phyloP scores from a whole-genome alignment of 352 stramenopile genomes.

The Thraustotheca clavata region DNA sequence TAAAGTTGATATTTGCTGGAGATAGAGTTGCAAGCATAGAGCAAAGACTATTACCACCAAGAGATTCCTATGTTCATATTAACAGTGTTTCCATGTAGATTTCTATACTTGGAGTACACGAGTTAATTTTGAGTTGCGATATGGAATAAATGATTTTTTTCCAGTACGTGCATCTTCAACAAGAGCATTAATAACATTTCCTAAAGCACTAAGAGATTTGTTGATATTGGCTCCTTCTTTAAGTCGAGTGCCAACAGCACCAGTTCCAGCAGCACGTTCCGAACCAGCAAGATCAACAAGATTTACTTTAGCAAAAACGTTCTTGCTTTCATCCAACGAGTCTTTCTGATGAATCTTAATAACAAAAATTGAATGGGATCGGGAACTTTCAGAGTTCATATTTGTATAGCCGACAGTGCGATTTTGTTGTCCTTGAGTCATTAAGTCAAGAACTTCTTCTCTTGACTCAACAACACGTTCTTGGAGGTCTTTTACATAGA shows the following conservation, averaged over 20 bases:
- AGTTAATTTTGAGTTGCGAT: conserved; percentile 92
- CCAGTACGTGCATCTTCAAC: conserved; percentile 67
- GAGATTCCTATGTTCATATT: conserved; percentile 41
- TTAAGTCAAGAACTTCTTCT: conserved; percentile 79
- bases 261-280: conserved; percentile 85
- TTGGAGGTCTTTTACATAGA: conserved; percentile 91
- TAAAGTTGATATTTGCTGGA: conserved; percentile 91
- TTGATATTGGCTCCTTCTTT: conserved; percentile 95
- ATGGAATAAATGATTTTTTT: conserved; percentile 89
- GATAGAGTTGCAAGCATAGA: conserved; percentile 94
- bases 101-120: conserved; percentile 64
- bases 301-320: conserved; percentile 91
- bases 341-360: conserved; percentile 94
- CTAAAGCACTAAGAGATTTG: conserved; percentile 87
- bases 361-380: conserved; percentile 95
- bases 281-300: conserved; percentile 91
- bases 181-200: conserved; percentile 91
- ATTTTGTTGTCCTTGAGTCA: conserved; percentile 54
- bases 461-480: conserved; percentile 81
- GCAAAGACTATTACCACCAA: conserved; percentile 91
- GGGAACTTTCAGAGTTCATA: conserved; percentile 90
- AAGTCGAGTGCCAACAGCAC: conserved; percentile 80
- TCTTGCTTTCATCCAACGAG: conserved; percentile 66
- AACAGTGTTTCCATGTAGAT: not conserved
- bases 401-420: conserved; percentile 80